Evolutionary conservation across 2,329 filamentous ascomycete genomes (phyloP).

Genomic region (Trichoderma sp.): DNA sequence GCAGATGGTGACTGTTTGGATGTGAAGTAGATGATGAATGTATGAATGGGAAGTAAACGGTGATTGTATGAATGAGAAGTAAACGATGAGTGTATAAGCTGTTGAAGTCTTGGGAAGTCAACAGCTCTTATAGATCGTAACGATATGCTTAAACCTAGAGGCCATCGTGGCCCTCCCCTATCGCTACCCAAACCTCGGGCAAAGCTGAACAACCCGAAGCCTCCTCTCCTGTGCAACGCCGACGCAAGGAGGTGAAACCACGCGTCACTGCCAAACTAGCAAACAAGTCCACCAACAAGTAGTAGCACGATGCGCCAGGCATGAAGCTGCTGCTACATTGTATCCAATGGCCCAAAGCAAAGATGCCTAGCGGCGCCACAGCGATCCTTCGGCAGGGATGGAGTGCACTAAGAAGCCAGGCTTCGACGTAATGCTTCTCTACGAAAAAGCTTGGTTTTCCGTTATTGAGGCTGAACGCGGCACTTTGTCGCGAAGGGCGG

Average conservation of each 20-base stretch:
- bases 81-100: too few species aligned
- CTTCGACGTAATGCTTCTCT: neutral
- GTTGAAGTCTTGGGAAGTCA: neutral
- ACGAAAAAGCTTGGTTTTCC: neutral
- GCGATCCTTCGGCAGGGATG: neutral
- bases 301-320: constrained; percentile 5
- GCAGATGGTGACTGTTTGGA: too few species aligned
- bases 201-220: neutral
- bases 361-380: neutral
- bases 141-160: neutral
- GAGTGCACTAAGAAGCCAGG: neutral
- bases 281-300: neutral
- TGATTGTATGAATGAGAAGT: too few species aligned
- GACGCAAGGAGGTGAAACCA: neutral
- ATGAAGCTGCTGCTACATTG: neutral
- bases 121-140: neutral
- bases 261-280: neutral
- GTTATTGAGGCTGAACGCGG: neutral
- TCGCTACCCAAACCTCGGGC: neutral
- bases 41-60: too few species aligned
- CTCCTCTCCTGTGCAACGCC: neutral
- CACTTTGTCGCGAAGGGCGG: too few species aligned
- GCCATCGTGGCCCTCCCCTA: neutral
- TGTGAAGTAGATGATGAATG: too few species aligned
- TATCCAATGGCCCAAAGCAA: neutral